phyloP scores from a whole-genome alignment of 805 yeast species.

The Kurtzmaniella fragi region DNA sequence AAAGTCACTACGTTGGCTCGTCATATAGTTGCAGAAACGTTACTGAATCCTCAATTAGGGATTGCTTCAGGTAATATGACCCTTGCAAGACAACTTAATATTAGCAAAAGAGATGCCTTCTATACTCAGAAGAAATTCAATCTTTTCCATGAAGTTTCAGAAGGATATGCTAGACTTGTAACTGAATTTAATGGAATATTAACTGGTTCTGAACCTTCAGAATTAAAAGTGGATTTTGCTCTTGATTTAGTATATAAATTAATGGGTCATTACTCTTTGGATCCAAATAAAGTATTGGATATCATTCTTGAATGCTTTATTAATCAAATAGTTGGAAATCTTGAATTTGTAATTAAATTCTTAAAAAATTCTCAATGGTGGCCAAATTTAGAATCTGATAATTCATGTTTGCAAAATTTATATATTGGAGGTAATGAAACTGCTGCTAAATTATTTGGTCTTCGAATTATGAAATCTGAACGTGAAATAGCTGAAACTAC shows the following conservation, averaged over 20 bases:
- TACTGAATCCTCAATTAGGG: conserved; percentile 16
- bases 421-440: conserved; percentile 49
- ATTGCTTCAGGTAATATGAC: conserved; percentile 24
- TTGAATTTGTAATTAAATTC: conserved; percentile 44
- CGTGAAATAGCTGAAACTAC: conserved; percentile 38
- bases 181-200: conserved; percentile 44
- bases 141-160: conserved; percentile 66
- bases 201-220: conserved; percentile 30
- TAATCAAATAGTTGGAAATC: conserved; percentile 38
- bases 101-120: conserved; percentile 35
- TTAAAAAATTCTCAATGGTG: conserved; percentile 61
- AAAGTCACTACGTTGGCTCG: conserved; percentile 28
- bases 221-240: conserved; percentile 38
- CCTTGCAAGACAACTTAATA: conserved; percentile 33
- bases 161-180: conserved; percentile 68
- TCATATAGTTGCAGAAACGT: conserved; percentile 22
- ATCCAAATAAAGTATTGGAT: conserved; percentile 66
- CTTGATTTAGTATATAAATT: conserved; percentile 47
- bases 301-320: conserved; percentile 51
- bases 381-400: conserved; percentile 43
- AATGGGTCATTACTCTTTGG: conserved; percentile 73
- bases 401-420: conserved; percentile 15
- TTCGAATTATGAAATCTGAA: conserved; percentile 31
- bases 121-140: conserved; percentile 56
- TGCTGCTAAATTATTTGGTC: conserved; percentile 52